Evolutionary conservation across 2,329 filamentous ascomycete species (phyloP).

Genomic region (Cryphonectria nitschkei): DNA sequence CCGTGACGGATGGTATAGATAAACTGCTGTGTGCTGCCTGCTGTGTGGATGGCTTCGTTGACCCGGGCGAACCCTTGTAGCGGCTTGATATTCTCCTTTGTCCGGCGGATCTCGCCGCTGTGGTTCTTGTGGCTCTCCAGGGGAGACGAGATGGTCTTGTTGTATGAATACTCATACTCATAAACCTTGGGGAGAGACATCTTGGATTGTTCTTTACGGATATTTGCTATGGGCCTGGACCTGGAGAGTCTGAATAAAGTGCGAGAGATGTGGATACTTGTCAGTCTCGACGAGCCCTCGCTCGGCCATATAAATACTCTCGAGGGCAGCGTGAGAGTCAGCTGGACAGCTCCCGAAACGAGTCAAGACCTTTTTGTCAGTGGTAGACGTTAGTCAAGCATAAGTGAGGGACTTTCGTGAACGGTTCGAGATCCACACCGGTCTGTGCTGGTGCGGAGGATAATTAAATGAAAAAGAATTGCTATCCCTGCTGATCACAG

Average conservation of each 20-base stretch:
- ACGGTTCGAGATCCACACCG: not conserved
- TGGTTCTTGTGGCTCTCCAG: constrained; percentile 5
- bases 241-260: not conserved
- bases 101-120: constrained; percentile 7
- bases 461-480: not conserved
- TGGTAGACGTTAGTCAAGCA: not conserved
- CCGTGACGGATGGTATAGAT: constrained; percentile 26
- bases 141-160: constrained; percentile 8
- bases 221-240: not conserved
- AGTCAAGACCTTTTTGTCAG: not conserved
- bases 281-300: not conserved
- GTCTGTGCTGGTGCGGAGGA: not conserved
- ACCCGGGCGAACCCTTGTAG: constrained; percentile 2
- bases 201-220: not conserved
- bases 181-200: not conserved
- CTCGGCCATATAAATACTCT: not conserved
- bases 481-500: not conserved
- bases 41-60: not conserved
- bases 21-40: constrained; percentile 5
- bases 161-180: constrained; percentile 19
- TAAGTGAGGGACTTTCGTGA: not conserved
- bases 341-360: not conserved
- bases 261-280: not conserved
- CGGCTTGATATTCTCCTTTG: constrained; percentile 12
- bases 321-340: not conserved